Evolutionary conservation across 345 rosid genomes (phyloP).

Genomic region (Camelina neglecta): DNA sequence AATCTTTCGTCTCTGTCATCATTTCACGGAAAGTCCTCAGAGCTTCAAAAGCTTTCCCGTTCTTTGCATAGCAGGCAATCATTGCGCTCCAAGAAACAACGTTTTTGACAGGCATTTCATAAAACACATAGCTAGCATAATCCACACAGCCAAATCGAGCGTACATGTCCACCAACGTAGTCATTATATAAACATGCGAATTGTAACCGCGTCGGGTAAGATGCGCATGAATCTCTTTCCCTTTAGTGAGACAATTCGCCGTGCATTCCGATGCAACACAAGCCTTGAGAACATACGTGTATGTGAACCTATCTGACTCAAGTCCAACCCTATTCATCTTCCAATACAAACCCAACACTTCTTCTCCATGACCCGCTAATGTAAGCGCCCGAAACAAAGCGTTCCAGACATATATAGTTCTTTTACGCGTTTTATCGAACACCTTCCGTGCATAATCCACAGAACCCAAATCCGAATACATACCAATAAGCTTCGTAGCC

Average conservation of each 20-base stretch:
- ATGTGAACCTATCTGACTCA: slow-evolving; percentile 80
- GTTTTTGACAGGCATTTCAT: slow-evolving; percentile 65
- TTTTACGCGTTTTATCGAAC: slow-evolving; percentile 76
- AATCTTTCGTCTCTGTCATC: slow-evolving; percentile 56
- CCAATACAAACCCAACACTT: slow-evolving; percentile 70
- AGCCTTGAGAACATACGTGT: slow-evolving; percentile 84
- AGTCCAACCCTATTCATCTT: slow-evolving; percentile 63
- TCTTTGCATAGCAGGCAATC: slow-evolving; percentile 80
- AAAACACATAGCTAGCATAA: slow-evolving; percentile 62
- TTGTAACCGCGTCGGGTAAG: slow-evolving; percentile 67
- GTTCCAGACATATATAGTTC: slow-evolving; percentile 88
- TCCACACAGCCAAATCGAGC: slow-evolving; percentile 72
- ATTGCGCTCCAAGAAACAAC: slow-evolving; percentile 93
- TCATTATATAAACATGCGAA: slow-evolving; percentile 70
- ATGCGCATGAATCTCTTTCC: slow-evolving; percentile 85
- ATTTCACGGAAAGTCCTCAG: slow-evolving; percentile 69
- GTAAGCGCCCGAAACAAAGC: slow-evolving; percentile 82
- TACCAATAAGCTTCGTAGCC: slow-evolving; percentile 85
- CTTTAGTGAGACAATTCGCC: slow-evolving; percentile 49
- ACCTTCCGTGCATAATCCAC: slow-evolving; percentile 69
- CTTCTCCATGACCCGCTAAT: slow-evolving; percentile 72
- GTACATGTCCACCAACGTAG: slow-evolving; percentile 89
- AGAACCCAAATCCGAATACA: slow-evolving; percentile 62
- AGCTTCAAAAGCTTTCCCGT: slow-evolving; percentile 70
- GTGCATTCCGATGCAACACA: slow-evolving; percentile 68